These are phyloP conservation scores for Phaeolepiota aurea DNA, from an alignment of 768 basidiomycete genomes.

Conservation along the genomic window DNA sequence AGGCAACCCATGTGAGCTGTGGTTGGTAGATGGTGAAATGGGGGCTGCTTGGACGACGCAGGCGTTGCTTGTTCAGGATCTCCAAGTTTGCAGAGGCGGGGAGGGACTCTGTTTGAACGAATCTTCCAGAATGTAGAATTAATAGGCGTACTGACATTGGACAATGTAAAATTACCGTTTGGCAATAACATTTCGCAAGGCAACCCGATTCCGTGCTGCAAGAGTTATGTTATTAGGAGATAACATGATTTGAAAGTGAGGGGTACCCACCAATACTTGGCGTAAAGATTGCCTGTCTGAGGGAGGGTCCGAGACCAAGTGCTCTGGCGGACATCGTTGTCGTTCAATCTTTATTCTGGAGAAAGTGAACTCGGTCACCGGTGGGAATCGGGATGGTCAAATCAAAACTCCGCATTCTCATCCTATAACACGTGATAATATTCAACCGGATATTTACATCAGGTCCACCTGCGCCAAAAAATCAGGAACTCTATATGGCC, in stretches of 20 bases:
- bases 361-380: neutral
- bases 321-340: constrained; percentile 40
- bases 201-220: constrained; percentile 34
- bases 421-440: too few relatives aligned
- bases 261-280: constrained; percentile 26
- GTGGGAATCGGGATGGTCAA: too few relatives aligned
- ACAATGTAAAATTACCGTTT: constrained; percentile 28
- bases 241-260: constrained; percentile 13
- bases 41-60: constrained; percentile 84
- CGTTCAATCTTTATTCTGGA: neutral
- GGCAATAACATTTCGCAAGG: constrained; percentile 26
- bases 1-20: constrained; percentile 84
- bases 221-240: constrained; percentile 14
- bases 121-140: constrained; percentile 21
- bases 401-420: neutral
- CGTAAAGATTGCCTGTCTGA: constrained; percentile 42
- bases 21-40: constrained; percentile 97
- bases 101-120: constrained; percentile 58
- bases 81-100: constrained; percentile 46
- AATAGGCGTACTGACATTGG: neutral
- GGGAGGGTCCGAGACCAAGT: constrained; percentile 47
- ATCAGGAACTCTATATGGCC: too few relatives aligned
- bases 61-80: constrained; percentile 83
- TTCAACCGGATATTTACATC: too few relatives aligned
- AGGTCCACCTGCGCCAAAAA: too few relatives aligned